phyloP scores from a whole-genome alignment of 768 basidiomycete species.

The Amanita pallidorosea region DNA sequence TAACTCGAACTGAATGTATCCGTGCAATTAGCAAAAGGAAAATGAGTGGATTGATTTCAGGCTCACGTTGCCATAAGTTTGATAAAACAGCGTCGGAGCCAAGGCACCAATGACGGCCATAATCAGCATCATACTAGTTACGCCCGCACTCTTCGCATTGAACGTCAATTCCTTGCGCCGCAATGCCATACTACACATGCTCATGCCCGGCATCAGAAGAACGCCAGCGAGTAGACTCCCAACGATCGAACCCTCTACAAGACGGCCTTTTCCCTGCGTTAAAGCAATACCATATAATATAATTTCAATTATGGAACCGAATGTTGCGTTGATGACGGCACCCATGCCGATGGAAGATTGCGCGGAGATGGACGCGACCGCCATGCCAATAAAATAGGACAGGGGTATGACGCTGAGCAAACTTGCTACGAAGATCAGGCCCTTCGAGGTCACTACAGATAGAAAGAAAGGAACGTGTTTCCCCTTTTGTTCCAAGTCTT shows the following conservation, averaged over 20 bases:
- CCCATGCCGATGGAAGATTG: constrained; percentile 99
- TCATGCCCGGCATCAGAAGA: constrained; percentile 91
- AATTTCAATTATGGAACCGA: constrained; percentile 97
- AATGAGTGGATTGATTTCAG: neutral
- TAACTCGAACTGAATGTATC: constrained; percentile 64
- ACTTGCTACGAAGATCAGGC: constrained; percentile 73
- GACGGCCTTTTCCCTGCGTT: constrained; percentile 80
- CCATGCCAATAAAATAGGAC: constrained; percentile 99
- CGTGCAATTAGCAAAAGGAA: constrained; percentile 1
- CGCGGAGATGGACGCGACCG: constrained; percentile 96
- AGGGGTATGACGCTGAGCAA: constrained; percentile 91
- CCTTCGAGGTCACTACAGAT: constrained; percentile 57
- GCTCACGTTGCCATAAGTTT: constrained; percentile 93
- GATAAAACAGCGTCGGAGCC: constrained; percentile 94
- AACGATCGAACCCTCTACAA: constrained; percentile 96
- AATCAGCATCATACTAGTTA: constrained; percentile 98
- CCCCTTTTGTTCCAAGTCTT: constrained; percentile 42
- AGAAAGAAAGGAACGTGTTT: constrained; percentile 56
- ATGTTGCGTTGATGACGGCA: constrained; percentile 98
- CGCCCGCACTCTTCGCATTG: constrained; percentile 98
- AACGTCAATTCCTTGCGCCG: constrained; percentile 93
- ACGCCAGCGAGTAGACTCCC: constrained; percentile 94
- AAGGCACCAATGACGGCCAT: constrained; percentile 98
- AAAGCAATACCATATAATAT: constrained; percentile 87
- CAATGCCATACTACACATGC: constrained; percentile 89